These are phyloP conservation scores for Hypericum perforatum DNA, from an alignment of 345 rosid species.

Conservation along the genomic window DNA sequence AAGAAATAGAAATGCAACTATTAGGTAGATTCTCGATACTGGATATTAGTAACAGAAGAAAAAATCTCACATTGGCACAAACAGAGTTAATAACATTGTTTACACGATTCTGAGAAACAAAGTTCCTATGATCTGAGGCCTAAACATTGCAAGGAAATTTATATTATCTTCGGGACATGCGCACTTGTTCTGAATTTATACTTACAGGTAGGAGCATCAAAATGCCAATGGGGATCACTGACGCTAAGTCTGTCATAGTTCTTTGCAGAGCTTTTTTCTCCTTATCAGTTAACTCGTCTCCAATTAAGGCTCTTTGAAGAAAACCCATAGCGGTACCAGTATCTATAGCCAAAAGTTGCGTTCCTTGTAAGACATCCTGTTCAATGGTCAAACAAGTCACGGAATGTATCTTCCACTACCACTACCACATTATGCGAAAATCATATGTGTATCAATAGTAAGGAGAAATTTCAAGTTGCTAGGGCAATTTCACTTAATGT, in stretches of 20 bases:
- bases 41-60: no score
- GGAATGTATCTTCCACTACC: not conserved
- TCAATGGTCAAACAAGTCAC: slow-evolving; percentile 11
- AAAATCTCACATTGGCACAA: no score
- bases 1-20: not conserved
- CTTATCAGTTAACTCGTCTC: slow-evolving; percentile 83
- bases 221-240: slow-evolving; percentile 84
- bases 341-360: slow-evolving; percentile 91
- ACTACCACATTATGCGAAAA: no score
- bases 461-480: no score
- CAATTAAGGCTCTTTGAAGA: slow-evolving; percentile 57
- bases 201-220: slow-evolving; percentile 98
- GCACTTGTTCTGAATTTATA: slow-evolving; percentile 7
- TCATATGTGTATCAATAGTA: no score
- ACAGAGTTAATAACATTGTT: no score
- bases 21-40: no score
- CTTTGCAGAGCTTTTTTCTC: slow-evolving; percentile 73
- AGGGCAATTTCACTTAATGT: no score
- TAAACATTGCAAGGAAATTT: no score
- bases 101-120: no score
- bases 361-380: slow-evolving; percentile 97
- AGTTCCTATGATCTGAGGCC: no score
- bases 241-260: slow-evolving; percentile 84
- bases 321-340: slow-evolving; percentile 74
- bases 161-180: no score